Evolutionary conservation across 139 green algal species (phyloP).

Genomic region (Ettlia oleoabundans): DNA sequence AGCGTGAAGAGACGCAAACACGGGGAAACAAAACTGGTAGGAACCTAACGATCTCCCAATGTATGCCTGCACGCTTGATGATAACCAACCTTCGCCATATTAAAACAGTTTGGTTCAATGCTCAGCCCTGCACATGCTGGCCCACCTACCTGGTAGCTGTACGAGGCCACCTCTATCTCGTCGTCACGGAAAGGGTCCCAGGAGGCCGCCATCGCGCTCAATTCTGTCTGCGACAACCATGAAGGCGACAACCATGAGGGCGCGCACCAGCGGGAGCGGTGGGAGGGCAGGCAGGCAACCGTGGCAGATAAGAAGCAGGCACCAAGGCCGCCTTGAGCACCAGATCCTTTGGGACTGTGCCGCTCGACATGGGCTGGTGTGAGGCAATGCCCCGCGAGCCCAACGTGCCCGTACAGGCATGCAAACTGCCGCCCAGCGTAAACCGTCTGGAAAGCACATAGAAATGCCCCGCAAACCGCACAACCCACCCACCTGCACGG

Average conservation of each 20-base stretch:
- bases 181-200: conserved; percentile 63
- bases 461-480: too few species aligned
- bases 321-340: background rate
- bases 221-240: background rate
- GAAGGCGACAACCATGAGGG: background rate
- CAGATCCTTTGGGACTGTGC: too few species aligned
- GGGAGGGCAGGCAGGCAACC: background rate
- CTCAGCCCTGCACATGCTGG: too few species aligned
- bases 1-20: background rate
- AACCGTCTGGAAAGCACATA: too few species aligned
- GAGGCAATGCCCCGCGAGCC: too few species aligned
- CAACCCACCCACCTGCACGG: conserved; percentile 22
- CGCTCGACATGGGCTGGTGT: too few species aligned
- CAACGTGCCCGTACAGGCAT: too few species aligned
- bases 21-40: background rate
- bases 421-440: too few species aligned
- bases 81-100: background rate
- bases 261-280: too few species aligned
- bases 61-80: too few species aligned
- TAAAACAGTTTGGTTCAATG: too few species aligned
- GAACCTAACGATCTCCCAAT: background rate
- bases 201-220: conserved; percentile 41
- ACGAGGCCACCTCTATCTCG: conserved; percentile 45
- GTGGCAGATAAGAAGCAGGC: background rate
- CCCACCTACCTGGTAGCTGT: conserved; percentile 53